Base-by-base conservation (phyloP, 2,329 filamentous ascomycete genomes). In the Colletotrichum falcatum region DNA sequence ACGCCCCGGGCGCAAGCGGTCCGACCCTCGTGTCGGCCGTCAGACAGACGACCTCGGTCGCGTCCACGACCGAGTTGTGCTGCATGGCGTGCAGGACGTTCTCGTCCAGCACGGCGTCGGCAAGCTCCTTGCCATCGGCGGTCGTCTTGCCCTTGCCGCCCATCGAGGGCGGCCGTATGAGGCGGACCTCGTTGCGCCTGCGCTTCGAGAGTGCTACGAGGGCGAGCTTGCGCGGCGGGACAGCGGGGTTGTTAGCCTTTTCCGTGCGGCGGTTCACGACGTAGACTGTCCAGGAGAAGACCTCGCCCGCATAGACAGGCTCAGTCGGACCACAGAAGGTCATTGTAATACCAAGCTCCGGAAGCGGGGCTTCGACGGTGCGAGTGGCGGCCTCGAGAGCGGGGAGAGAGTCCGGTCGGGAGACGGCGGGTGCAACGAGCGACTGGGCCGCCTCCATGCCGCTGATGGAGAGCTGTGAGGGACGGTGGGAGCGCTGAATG, bases 11-110 rank as follows among this genome's bases (percentile, higher is more conserved):
- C 33, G 90, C 88, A 46, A 96, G 81, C 39, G 92, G 92, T 0
- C 93, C 93, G 37, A 95, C 87, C 39, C 92, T 85, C 30, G 91
- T 88, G 78, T 95, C 92, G 5, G 92, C 90, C 68, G 90, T 94
- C 60, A 95, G 82, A 75, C 91, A 94, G n/a, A 94, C 84, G 39
- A 95, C 81, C 73, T 94, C 91, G 2, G 90, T 87, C 12, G 85
- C 82, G 68, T 93, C 91, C 33, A 90, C 82, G 33, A 86, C 82
- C 23, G 89, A 89, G 76, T 86, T 89, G 77, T 88, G 89, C 77
- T 94, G 92, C 83, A 92, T 88, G 23, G 90, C 90, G 77, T 93
- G 90, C 44, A 94, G 84, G 37, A 92, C 84, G 66, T 90, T 91
- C 72, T 93, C 91, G 74, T 94, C 92, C 6, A 93, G 80, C 33